Evolutionary conservation across 2,329 filamentous ascomycete genomes (phyloP).

Genomic region (Aspergillus sp.): DNA sequence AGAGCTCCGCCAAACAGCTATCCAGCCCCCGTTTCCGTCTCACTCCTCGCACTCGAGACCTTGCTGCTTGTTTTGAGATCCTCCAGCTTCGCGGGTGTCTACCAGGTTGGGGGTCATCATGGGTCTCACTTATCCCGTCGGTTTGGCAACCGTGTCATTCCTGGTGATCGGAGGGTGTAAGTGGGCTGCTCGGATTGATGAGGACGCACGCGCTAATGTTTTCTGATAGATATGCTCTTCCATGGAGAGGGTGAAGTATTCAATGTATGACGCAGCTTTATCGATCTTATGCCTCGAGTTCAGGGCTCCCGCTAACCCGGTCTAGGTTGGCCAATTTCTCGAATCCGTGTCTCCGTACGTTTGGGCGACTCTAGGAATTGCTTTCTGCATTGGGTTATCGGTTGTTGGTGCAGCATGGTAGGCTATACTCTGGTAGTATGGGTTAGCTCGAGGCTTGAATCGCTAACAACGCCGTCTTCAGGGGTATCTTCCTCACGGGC

Average conservation of each 20-base stretch:
- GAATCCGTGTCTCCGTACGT: slow-evolving; percentile 91
- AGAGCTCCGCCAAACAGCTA: slow-evolving; percentile 17
- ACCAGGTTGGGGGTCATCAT: slow-evolving; percentile 49
- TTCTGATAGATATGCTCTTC: slow-evolving; percentile 88
- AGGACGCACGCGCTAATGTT: slow-evolving; percentile 17
- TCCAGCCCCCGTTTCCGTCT: slow-evolving; percentile 10
- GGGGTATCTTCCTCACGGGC: slow-evolving; percentile 98
- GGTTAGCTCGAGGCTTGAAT: neutral
- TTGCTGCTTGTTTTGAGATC: slow-evolving; percentile 18
- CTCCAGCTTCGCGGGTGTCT: slow-evolving; percentile 17
- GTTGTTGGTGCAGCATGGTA: slow-evolving; percentile 97
- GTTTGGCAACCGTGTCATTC: slow-evolving; percentile 67
- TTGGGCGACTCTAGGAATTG: slow-evolving; percentile 89
- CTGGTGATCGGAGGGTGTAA: slow-evolving; percentile 76
- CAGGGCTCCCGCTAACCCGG: slow-evolving; percentile 21
- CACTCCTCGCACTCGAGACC: slow-evolving; percentile 18
- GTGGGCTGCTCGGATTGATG: slow-evolving; percentile 32
- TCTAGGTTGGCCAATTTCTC: slow-evolving; percentile 85
- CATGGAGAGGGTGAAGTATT: slow-evolving; percentile 94
- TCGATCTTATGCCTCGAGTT: slow-evolving; percentile 1
- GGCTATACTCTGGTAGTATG: slow-evolving; percentile 17
- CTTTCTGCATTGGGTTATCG: slow-evolving; percentile 90
- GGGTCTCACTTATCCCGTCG: slow-evolving; percentile 71
- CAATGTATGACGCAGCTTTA: slow-evolving; percentile 63
- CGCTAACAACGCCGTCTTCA: slow-evolving; percentile 40